A percentile compares a stretch with the other conserved stretches of the same genome.
phyloP scores from a whole-genome alignment of 1,139 yeast genomes.

The Saccharomycopsis hybrid region DNA sequence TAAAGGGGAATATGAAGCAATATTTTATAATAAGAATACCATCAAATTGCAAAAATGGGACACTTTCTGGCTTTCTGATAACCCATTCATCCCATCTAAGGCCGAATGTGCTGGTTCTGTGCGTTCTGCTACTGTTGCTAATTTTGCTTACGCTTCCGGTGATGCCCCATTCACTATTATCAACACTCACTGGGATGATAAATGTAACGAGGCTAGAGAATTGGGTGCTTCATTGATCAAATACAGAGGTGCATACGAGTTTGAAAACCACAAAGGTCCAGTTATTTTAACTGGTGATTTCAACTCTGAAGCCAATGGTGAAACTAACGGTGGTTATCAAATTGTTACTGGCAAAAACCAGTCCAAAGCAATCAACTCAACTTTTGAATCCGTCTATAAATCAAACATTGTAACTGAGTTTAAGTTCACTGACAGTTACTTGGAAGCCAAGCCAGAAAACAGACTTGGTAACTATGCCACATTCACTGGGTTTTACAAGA shows the following conservation, averaged over 20 bases:
- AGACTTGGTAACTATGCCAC: constrained; percentile 33
- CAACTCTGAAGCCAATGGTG: constrained; percentile 33
- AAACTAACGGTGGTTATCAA: constrained; percentile 29
- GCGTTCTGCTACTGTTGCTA: constrained; percentile 38
- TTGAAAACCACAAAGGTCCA: constrained; percentile 30
- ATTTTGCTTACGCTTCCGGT: constrained; percentile 27
- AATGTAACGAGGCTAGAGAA: constrained; percentile 35
- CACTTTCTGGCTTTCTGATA: constrained; percentile 39
- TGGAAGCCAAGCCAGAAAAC: constrained; percentile 23
- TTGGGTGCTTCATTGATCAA: constrained; percentile 33
- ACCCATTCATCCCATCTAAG: constrained; percentile 37
- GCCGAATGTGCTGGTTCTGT: constrained; percentile 40
- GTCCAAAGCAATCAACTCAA: constrained; percentile 17
- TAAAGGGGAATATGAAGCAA: constrained; percentile 42
- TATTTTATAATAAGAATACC: constrained; percentile 32
- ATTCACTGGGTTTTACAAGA: constrained; percentile 36
- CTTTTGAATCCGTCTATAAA: constrained; percentile 24
- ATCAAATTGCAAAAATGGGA: constrained; percentile 32
- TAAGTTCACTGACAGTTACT: constrained; percentile 27
- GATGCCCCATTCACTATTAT: constrained; percentile 30
- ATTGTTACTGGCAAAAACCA: constrained; percentile 28
- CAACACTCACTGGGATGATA: constrained; percentile 42
- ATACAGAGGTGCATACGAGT: constrained; percentile 30
- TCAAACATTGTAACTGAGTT: constrained; percentile 22
- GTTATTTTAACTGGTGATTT: constrained; percentile 38